Evolutionary conservation across 2,329 filamentous ascomycete species (phyloP).

Genomic region (Polychaeton citri): DNA sequence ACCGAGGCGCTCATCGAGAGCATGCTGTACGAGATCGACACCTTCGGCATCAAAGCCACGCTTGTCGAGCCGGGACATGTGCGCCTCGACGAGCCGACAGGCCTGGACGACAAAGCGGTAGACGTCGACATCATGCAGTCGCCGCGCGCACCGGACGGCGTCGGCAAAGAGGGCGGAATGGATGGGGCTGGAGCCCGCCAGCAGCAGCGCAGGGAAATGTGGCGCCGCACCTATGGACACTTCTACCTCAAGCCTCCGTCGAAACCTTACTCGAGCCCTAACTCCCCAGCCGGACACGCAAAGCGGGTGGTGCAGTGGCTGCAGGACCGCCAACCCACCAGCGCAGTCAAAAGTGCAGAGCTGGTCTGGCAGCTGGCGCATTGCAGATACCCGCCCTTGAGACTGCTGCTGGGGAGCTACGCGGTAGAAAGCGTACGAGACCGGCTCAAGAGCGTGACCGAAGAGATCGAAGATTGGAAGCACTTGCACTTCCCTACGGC

Average conservation of each 20-base stretch:
- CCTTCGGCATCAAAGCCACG: slow-evolving; percentile 85
- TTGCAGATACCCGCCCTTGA: slow-evolving; percentile 81
- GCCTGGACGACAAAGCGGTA: slow-evolving; percentile 17
- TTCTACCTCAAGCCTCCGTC: slow-evolving; percentile 81
- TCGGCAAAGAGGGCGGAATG: not conserved
- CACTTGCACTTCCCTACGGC: slow-evolving; percentile 21
- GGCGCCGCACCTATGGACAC: slow-evolving; percentile 71
- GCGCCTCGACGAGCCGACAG: slow-evolving; percentile 61
- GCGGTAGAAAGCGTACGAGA: slow-evolving; percentile 94
- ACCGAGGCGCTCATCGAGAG: slow-evolving; percentile 92
- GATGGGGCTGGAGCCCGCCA: too few species aligned
- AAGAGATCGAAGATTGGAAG: slow-evolving; percentile 47
- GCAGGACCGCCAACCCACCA: slow-evolving; percentile 81
- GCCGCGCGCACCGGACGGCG: slow-evolving; percentile 1
- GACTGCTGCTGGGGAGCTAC: slow-evolving; percentile 80
- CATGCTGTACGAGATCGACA: slow-evolving; percentile 89
- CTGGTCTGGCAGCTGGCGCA: slow-evolving; percentile 88
- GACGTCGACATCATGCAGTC: too few species aligned
- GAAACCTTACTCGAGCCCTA: slow-evolving; percentile 63
- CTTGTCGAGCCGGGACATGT: slow-evolving; percentile 86
- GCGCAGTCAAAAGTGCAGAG: slow-evolving; percentile 83
- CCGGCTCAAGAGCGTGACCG: slow-evolving; percentile 75
- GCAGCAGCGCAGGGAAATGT: slow-evolving; percentile 6
- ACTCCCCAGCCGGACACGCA: slow-evolving; percentile 76
- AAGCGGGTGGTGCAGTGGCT: slow-evolving; percentile 90